These are phyloP conservation scores for Boletus albobrunnescens DNA, from an alignment of 1,284 basidiomycete genomes.

Conservation along the genomic window DNA sequence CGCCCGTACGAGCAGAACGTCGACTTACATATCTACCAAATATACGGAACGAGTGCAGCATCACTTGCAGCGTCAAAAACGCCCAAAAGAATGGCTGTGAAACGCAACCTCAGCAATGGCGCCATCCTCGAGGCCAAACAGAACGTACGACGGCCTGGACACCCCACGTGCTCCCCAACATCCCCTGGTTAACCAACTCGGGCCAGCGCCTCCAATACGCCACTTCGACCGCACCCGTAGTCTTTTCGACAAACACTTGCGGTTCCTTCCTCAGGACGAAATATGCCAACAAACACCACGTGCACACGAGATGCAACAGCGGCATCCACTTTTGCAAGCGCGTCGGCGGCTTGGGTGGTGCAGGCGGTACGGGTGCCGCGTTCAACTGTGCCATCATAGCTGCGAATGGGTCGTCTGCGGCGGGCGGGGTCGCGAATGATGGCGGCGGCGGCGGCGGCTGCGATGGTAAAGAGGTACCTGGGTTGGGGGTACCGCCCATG, in stretches of 20 bases:
- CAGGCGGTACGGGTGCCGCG: conserved; percentile 16
- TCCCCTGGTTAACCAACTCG: conserved; percentile 38
- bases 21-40: conserved; percentile 61
- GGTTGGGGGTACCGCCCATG: conserved; percentile 37
- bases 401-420: conserved; percentile 24
- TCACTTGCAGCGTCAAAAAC: conserved; percentile 65
- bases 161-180: conserved; percentile 37
- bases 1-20: background rate
- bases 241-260: conserved; percentile 34
- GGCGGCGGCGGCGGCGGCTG: conserved; percentile 13
- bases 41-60: conserved; percentile 65
- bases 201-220: conserved; percentile 57
- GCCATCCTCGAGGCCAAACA: background rate
- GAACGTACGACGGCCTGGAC: conserved; percentile 52
- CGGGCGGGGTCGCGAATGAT: background rate
- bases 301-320: conserved; percentile 55
- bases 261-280: conserved; percentile 69
- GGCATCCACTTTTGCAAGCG: conserved; percentile 58
- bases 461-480: conserved; percentile 13
- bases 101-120: conserved; percentile 9
- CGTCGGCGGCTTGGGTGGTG: conserved; percentile 37
- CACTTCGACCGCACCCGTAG: conserved; percentile 16
- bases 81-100: conserved; percentile 74
- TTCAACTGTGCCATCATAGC: conserved; percentile 35
- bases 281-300: conserved; percentile 62